Evolutionary conservation across 345 rosid species (phyloP).

Genomic region (Populus euphratica): DNA sequence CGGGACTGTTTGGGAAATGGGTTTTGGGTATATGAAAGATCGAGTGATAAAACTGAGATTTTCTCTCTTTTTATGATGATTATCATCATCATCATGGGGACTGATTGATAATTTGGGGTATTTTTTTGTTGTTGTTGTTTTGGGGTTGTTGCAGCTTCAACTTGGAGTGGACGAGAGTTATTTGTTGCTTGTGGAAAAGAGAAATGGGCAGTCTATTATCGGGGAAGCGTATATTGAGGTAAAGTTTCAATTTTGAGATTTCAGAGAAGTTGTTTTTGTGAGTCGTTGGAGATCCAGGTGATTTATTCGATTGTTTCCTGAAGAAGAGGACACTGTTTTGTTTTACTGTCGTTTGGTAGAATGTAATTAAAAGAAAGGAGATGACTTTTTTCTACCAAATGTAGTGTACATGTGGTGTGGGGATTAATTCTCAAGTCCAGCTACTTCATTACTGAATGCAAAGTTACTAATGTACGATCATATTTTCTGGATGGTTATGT

Average conservation of each 20-base stretch:
- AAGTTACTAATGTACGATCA: neutral
- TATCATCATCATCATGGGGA: neutral
- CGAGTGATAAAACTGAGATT: neutral
- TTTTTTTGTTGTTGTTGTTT: neutral
- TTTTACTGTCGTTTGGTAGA: neutral
- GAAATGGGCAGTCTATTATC: slow-evolving; percentile 42
- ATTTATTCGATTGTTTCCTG: neutral
- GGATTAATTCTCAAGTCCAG: neutral
- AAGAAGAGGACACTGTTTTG: neutral
- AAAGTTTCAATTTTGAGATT: slow-evolving; percentile 4
- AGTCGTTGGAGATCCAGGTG: neutral
- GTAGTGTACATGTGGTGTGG: neutral
- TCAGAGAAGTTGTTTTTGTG: neutral
- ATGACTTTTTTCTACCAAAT: neutral
- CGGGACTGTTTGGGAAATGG: neutral
- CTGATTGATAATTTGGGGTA: neutral
- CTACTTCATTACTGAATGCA: neutral
- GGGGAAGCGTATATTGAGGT: slow-evolving; percentile 79
- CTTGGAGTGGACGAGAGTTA: slow-evolving; percentile 65
- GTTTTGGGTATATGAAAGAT: neutral
- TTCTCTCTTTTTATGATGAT: neutral
- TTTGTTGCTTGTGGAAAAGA: slow-evolving; percentile 44
- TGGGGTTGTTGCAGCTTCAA: slow-evolving; percentile 42
- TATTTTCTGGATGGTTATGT: neutral
- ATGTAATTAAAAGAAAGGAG: neutral